Evolutionary conservation across 345 rosid genomes (phyloP), one percentile per base, ranked within the genome.

Genomic region (Aquilaria malaccensis): DNA sequence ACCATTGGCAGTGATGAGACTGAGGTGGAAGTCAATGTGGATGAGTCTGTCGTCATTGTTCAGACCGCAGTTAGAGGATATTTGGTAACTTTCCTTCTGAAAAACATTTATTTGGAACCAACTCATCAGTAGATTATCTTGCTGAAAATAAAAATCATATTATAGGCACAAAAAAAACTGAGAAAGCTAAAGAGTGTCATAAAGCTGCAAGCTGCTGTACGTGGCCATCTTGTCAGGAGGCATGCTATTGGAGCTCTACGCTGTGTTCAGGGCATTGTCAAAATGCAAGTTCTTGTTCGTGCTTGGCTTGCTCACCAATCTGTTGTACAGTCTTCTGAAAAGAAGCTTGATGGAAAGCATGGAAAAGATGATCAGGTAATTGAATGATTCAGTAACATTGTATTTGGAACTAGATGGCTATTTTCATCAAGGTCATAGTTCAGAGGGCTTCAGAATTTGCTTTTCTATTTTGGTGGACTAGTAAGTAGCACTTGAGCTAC

Each of bases 51-150:
- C 55, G 52, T 75, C 60, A 59, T 76, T 73, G 70, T 86, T 66
- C 94, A 86, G 79, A 56, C 85, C 70, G 80, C 83, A 52, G 70
- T 84, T 64, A 78, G 89, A 77, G 68, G 72, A 56, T 66, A 78
- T 59, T 45, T 86, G 94, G 94, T 86, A 77, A 37, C 55, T 50
- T 47, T 48, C 9, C 11, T 46, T 56, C 68, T 45, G 5, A 3
- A 53, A 12, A 30, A n/a, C 22, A 14, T 12, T 11, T 33, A 37
- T 49, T 57, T 33, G 43, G 7, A 37, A 37, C 43, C 43, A 37
- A 37, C 43, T 37, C 7, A 37, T 37, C 5, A 4, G 15, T 62
- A 37, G 43, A 7, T 7, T 37, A 37, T 37, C 43, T 3, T 1
- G 43, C 43, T 37, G 43, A 37, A 37, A 37, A 7, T 37, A 7